Evolutionary conservation across 1,284 basidiomycete genomes (phyloP), one percentile per base, ranked within the genome.

Genomic region (Austropuccinia psidii): DNA sequence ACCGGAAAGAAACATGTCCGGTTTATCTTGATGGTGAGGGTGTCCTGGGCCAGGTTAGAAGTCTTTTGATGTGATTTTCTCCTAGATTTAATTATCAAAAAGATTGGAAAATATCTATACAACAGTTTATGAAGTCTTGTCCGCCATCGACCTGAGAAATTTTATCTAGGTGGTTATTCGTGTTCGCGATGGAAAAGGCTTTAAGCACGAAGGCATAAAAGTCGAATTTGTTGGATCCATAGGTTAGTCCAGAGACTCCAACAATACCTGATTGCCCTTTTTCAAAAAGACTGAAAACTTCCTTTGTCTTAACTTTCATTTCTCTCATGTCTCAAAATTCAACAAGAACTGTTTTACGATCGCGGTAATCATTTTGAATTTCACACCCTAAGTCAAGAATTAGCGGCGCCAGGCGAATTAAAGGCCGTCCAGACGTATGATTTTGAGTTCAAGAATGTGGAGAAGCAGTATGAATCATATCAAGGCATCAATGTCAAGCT

Each of bases 401-500:
- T 98, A 15, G 93, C 94, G 0, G 88, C 90, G 0, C 92, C 93
- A 8, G 93, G 93, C 43, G 95, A 98, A 79, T 88, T 98, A 87
- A 86, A 93, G 61, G 89, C 92, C 78, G 92, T 92, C 0, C 93
- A 97, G 82, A 91, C 92, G 19, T 95, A 89, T 78, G 93, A 97
- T 69, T 98, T 98, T 82, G 85, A 87, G 77, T 98, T 98, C 86
- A 98, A 98, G 85, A 98, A 96, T 78, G 91, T 98, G 60, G 96
- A 98, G 86, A 98, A 98, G 84, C 93, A 95, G 80, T 97, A 92
- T 79, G 95, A 98, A 84, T 93, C 90, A 78, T 98, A 98, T 80
- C 89, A 93, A 77, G 95, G 95, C 0, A 98, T 98, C 81, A 98
- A 98, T 79, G 95, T 98, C 76, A 97, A 97, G 83, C 85, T 98